Conservation (phyloP, 139 green algal genomes). For the Chlamydomonas eustigma region DNA sequence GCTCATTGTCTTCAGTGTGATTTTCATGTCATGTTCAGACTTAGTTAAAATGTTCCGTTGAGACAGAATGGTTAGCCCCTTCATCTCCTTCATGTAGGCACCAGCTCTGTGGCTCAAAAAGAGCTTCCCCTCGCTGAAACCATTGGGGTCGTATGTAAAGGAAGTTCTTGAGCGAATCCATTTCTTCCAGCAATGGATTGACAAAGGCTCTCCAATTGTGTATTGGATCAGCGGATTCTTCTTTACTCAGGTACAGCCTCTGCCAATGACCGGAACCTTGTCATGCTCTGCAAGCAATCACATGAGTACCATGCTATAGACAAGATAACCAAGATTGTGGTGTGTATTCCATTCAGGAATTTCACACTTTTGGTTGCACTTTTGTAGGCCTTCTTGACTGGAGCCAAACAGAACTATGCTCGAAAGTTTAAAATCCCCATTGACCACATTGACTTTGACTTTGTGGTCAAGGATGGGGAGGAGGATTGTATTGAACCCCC, state of each 20-base stretch:
- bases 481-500: conserved; percentile 35
- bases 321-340: not conserved
- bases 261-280: not conserved
- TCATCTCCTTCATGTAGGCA: conserved; percentile 43
- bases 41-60: too few species aligned
- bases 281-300: too few species aligned
- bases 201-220: conserved; percentile 52
- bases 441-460: conserved; percentile 82
- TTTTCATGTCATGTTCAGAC: too few species aligned
- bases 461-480: conserved; percentile 52
- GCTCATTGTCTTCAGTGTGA: too few species aligned
- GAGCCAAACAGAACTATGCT: conserved; percentile 79
- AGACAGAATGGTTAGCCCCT: too few species aligned
- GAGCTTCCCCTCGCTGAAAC: conserved; percentile 73
- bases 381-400: conserved; percentile 80
- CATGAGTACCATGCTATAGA: too few species aligned
- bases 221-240: conserved; percentile 85
- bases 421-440: conserved; percentile 71
- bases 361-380: too few species aligned
- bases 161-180: conserved; percentile 64
- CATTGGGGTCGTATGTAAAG: conserved; percentile 66
- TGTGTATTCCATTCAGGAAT: not conserved
- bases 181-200: conserved; percentile 72
- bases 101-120: conserved; percentile 65
- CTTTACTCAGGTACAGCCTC: conserved; percentile 66